These are phyloP conservation scores for Vaccinium corymbosum DNA, from an alignment of 148 eudicot species.

Conservation along the genomic window DNA sequence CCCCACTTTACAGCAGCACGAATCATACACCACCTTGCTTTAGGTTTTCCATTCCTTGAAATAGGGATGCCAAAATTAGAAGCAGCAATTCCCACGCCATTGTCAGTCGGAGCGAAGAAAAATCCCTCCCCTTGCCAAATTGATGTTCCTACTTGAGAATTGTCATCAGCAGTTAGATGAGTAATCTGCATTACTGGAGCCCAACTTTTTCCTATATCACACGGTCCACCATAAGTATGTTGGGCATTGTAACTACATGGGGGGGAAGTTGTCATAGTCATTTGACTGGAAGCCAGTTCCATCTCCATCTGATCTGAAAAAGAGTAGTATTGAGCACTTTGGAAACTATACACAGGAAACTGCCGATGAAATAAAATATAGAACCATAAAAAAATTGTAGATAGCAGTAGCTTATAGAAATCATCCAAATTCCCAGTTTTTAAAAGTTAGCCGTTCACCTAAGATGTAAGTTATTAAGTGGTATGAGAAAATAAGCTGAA, in stretches of 20 bases:
- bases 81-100: conserved; percentile 21
- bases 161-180: conserved; percentile 14
- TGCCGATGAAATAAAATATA: not conserved
- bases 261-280: conserved; percentile 24
- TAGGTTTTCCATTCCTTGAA: conserved; percentile 27
- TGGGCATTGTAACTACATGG: conserved; percentile 29
- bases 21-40: conserved; percentile 60
- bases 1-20: conserved; percentile 71
- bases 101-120: conserved; percentile 21
- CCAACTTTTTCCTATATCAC: conserved; percentile 27
- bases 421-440: not conserved
- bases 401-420: not conserved
- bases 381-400: not conserved
- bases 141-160: conserved; percentile 29
- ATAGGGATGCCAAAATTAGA: conserved; percentile 18
- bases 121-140: conserved; percentile 37
- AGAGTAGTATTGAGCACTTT: conserved; percentile 11
- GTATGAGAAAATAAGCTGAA: not conserved
- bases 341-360: not conserved
- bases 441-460: not conserved
- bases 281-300: conserved; percentile 25
- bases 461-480: not conserved
- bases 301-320: conserved; percentile 38
- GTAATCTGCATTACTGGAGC: conserved; percentile 18
- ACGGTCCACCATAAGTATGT: conserved; percentile 23